Conservation (phyloP, 108 stramenopile genomes). For the Thalassiosira profunda region DNA sequence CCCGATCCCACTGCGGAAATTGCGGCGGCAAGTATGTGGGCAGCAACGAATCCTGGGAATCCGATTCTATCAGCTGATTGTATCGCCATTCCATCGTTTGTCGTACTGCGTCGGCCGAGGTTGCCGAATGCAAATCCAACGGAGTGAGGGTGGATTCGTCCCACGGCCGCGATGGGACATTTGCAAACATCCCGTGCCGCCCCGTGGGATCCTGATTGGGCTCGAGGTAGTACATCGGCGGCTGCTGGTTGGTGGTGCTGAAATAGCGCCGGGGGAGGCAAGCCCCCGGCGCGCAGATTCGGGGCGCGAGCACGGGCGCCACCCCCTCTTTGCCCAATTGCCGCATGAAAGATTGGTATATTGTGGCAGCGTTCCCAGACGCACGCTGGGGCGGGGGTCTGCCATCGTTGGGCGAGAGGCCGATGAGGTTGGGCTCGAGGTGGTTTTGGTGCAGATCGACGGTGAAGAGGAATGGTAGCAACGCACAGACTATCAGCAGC, state of each 20-base stretch:
- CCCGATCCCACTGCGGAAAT: slow-evolving; percentile 52
- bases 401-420: no score
- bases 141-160: slow-evolving; percentile 28
- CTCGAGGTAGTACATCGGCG: slow-evolving; percentile 30
- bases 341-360: no score
- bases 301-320: neutral
- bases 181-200: slow-evolving; percentile 12
- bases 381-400: no score
- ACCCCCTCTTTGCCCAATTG: neutral
- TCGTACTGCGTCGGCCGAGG: slow-evolving; percentile 4
- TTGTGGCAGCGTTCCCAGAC: no score
- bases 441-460: no score
- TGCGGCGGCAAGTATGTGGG: slow-evolving; percentile 48
- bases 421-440: no score
- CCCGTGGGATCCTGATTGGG: slow-evolving; percentile 32
- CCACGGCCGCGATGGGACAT: slow-evolving; percentile 42
- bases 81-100: slow-evolving; percentile 28
- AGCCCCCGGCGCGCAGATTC: slow-evolving; percentile 14
- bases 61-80: slow-evolving; percentile 32
- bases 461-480: no score
- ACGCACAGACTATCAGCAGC: no score
- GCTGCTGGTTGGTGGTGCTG: slow-evolving; percentile 18
- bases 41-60: slow-evolving; percentile 10
- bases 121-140: slow-evolving; percentile 12
- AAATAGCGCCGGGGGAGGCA: slow-evolving; percentile 41